These are phyloP conservation scores for Ilyonectria sp. DNA, from an alignment of 2,329 filamentous ascomycete species.

Conservation along the genomic window DNA sequence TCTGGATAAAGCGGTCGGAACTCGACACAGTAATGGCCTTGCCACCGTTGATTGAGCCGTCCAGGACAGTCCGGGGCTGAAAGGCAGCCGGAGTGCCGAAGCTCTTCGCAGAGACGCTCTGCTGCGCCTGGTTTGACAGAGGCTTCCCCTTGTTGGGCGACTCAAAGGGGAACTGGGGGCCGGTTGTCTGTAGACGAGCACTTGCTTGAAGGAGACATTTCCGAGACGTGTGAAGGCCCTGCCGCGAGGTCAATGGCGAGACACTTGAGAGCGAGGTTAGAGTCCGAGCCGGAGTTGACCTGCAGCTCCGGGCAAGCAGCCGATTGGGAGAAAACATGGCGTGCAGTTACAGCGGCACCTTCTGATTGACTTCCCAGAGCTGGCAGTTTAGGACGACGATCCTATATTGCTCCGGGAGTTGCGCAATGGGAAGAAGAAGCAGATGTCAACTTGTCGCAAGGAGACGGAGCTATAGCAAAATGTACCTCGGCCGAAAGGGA, in stretches of 20 bases:
- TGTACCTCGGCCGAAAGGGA: constrained; percentile 49
- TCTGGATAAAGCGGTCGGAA: constrained; percentile 46
- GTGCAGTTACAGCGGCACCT: background rate
- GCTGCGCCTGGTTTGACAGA: background rate
- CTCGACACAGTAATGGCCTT: constrained; percentile 45
- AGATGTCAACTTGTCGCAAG: constrained; percentile 1
- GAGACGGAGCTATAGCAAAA: constrained; percentile 9
- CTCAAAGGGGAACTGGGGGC: constrained; percentile 25
- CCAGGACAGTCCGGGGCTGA: constrained; percentile 26
- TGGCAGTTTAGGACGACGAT: constrained; percentile 1
- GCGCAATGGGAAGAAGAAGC: background rate
- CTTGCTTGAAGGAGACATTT: constrained; percentile 36
- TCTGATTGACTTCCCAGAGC: constrained; percentile 2
- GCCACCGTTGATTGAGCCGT: constrained; percentile 19
- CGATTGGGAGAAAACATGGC: constrained; percentile 37
- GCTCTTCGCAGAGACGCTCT: constrained; percentile 30
- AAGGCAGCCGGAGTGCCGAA: constrained; percentile 31
- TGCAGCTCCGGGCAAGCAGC: constrained; percentile 32
- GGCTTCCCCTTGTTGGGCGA: constrained; percentile 25
- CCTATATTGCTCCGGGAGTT: background rate
- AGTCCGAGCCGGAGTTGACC: constrained; percentile 12
- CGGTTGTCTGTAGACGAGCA: constrained; percentile 27
- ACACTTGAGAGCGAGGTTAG: constrained; percentile 6
- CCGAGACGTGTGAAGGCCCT: constrained; percentile 1
- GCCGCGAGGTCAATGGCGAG: constrained; percentile 8